These are phyloP conservation scores for Aureobasidium melanogenum DNA, from an alignment of 2,329 filamentous ascomycete species.

Conservation along the genomic window DNA sequence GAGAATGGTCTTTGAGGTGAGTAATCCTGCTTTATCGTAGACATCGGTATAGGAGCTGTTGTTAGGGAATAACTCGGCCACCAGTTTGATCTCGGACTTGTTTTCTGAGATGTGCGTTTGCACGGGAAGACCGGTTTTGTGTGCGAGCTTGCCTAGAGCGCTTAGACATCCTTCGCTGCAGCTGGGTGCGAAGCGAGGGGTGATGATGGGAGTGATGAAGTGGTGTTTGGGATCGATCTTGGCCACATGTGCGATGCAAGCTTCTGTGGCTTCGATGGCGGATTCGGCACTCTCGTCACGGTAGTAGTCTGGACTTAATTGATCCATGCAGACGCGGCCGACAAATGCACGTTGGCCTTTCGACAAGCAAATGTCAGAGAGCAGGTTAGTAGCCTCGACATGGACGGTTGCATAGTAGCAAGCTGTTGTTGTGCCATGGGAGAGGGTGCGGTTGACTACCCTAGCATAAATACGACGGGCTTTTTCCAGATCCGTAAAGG, in stretches of 20 bases:
- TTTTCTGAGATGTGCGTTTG: slow-evolving; percentile 94
- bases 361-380: slow-evolving; percentile 71
- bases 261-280: slow-evolving; percentile 44
- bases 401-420: slow-evolving; percentile 92
- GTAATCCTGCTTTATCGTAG: slow-evolving; percentile 64
- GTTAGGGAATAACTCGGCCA: slow-evolving; percentile 59
- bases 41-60: slow-evolving; percentile 60
- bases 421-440: slow-evolving; percentile 86
- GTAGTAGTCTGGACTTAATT: slow-evolving; percentile 67
- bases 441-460: slow-evolving; percentile 69
- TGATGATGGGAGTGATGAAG: slow-evolving; percentile 72
- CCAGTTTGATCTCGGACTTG: slow-evolving; percentile 60
- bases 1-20: slow-evolving; percentile 67
- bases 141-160: slow-evolving; percentile 56
- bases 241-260: slow-evolving; percentile 49
- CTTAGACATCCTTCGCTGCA: slow-evolving; percentile 49
- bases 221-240: slow-evolving; percentile 54
- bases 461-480: slow-evolving; percentile 67
- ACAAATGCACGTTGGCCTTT: slow-evolving; percentile 83
- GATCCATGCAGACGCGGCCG: slow-evolving; percentile 93
- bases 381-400: slow-evolving; percentile 79
- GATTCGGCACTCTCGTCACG: slow-evolving; percentile 58
- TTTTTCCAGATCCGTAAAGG: slow-evolving; percentile 53
- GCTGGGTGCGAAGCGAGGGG: slow-evolving; percentile 53
- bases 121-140: slow-evolving; percentile 54